Percentiles rank a stretch among this genome's conserved stretches.
These are phyloP conservation scores for Cyberlindnera subsufficiens DNA, from an alignment of 805 yeast species.

Conservation along the genomic window DNA sequence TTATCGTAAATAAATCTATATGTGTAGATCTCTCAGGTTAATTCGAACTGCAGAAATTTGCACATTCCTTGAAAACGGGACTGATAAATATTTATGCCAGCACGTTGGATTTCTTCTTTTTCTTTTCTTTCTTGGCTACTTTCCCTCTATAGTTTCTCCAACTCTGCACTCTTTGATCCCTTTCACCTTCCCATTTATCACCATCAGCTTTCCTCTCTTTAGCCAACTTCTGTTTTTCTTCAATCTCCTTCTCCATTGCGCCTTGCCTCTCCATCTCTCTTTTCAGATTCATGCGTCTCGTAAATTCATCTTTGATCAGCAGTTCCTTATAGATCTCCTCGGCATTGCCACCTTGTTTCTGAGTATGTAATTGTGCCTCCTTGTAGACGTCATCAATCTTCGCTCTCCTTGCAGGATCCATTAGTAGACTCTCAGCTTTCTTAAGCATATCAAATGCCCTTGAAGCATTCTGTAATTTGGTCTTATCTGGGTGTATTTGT, in stretches of 20 bases:
- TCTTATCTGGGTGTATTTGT: conserved; percentile 1
- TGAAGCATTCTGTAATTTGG: background rate
- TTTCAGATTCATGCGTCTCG: background rate
- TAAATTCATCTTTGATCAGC: conserved; percentile 1
- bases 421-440: conserved; percentile 1
- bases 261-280: conserved; percentile 3
- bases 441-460: conserved; percentile 2
- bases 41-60: too few relatives aligned
- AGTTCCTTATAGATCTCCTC: background rate
- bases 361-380: background rate
- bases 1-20: too few relatives aligned
- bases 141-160: conserved; percentile 1
- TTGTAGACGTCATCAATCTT: conserved; percentile 1
- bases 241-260: background rate
- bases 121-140: conserved; percentile 1
- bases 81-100: background rate
- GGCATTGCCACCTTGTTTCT: background rate
- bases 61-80: background rate
- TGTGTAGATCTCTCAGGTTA: too few relatives aligned
- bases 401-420: background rate
- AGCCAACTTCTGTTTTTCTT: background rate
- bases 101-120: background rate
- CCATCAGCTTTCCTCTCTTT: background rate
- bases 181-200: conserved; percentile 1
- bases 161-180: background rate